phyloP scores from a whole-genome alignment of 2,329 filamentous ascomycete species.

The Incumbomyces delicatus region DNA sequence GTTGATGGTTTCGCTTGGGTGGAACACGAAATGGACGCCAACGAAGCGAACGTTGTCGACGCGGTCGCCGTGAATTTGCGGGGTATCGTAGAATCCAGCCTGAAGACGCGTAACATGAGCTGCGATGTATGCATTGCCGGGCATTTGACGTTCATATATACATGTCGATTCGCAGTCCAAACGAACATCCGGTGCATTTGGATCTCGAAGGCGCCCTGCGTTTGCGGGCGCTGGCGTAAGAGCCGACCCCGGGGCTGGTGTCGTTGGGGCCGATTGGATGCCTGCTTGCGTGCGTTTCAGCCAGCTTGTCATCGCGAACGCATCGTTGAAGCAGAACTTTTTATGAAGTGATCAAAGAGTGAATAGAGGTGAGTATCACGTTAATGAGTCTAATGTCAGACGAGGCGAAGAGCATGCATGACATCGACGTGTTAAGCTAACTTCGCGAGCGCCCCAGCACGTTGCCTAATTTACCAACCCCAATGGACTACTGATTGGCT shows the following conservation, averaged over 20 bases:
- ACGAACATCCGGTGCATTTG: conserved; percentile 29
- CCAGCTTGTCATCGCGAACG: conserved; percentile 6
- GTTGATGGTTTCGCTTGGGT: conserved; percentile 35
- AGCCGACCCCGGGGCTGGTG: conserved; percentile 1
- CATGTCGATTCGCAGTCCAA: conserved; percentile 32
- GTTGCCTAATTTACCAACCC: conserved; percentile 2
- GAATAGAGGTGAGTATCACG: neutral
- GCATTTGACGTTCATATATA: conserved; percentile 40
- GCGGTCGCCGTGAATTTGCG: conserved; percentile 32
- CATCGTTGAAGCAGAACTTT: neutral
- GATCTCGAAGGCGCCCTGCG: conserved; percentile 19
- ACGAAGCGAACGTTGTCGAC: conserved; percentile 40
- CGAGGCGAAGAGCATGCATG: neutral
- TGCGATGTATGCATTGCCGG: conserved; percentile 40
- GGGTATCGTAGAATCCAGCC: conserved; percentile 38
- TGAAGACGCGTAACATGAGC: conserved; percentile 43
- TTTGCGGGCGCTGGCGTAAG: neutral
- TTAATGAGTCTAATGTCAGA: neutral
- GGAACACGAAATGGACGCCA: conserved; percentile 42
- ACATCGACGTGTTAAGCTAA: conserved; percentile 1
- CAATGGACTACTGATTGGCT: no score
- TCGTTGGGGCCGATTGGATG: conserved; percentile 3
- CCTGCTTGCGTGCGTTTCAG: conserved; percentile 1
- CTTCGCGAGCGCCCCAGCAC: neutral
- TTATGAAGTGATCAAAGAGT: neutral